Evolutionary conservation across 2,329 filamentous ascomycete species (phyloP).

Genomic region (Fusarium dimerum): DNA sequence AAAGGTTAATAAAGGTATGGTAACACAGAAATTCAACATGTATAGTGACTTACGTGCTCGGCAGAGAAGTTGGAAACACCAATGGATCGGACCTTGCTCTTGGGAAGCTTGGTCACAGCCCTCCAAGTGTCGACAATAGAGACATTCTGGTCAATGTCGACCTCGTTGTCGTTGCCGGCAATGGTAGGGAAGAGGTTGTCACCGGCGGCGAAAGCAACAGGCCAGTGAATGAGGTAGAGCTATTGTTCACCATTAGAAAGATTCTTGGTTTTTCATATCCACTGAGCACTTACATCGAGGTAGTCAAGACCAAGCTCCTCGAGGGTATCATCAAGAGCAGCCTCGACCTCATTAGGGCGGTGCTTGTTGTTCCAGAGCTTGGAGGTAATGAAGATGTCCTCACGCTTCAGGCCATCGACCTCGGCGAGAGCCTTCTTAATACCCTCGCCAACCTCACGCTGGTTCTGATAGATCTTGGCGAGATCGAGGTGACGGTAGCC

Average conservation of each 20-base stretch:
- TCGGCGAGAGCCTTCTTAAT: conserved; percentile 49
- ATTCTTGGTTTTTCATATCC: neutral
- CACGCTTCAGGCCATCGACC: conserved; percentile 53
- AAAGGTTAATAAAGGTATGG: conserved; percentile 5
- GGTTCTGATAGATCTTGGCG: conserved; percentile 64
- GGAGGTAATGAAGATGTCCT: conserved; percentile 64
- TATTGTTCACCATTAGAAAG: conserved; percentile 16
- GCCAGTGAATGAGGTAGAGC: conserved; percentile 67
- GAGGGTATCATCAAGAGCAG: conserved; percentile 57
- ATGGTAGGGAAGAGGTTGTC: conserved; percentile 48
- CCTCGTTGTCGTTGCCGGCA: conserved; percentile 34
- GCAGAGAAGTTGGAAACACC: conserved; percentile 75
- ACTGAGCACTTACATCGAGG: conserved; percentile 46
- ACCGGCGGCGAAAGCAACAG: conserved; percentile 45
- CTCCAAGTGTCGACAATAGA: conserved; percentile 47
- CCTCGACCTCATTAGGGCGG: conserved; percentile 59
- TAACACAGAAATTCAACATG: neutral
- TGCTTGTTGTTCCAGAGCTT: conserved; percentile 66
- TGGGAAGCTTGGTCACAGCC: conserved; percentile 57
- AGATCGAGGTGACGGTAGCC: conserved; percentile 65
- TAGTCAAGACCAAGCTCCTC: conserved; percentile 58
- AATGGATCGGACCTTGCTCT: conserved; percentile 64
- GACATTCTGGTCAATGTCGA: conserved; percentile 46
- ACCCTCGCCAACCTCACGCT: conserved; percentile 57
- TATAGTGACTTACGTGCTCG: conserved; percentile 40